Evolutionary conservation across 2,329 filamentous ascomycete species (phyloP).

Genomic region (Hypoxylon sp.): DNA sequence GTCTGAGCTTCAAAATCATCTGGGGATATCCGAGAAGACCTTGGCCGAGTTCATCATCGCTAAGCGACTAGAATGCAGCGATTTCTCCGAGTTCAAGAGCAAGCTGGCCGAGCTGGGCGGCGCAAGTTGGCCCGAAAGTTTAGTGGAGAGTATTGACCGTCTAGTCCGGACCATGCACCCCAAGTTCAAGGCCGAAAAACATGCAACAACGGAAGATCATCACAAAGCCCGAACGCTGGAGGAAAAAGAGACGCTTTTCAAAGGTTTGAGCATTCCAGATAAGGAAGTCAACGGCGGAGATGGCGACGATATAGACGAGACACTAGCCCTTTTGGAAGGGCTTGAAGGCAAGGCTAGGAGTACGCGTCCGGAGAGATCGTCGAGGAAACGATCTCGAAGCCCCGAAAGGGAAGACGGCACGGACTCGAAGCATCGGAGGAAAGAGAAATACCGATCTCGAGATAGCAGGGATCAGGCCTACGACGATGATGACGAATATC

Average conservation of each 20-base stretch:
- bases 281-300: slow-evolving; percentile 64
- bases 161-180: slow-evolving; percentile 92
- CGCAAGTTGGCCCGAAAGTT: slow-evolving; percentile 83
- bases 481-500: slow-evolving; percentile 54
- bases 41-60: slow-evolving; percentile 97
- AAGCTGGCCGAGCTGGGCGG: slow-evolving; percentile 82
- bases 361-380: slow-evolving; percentile 57
- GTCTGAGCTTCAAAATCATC: slow-evolving; percentile 92
- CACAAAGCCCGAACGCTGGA: slow-evolving; percentile 63
- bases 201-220: slow-evolving; percentile 56
- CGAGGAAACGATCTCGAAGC: slow-evolving; percentile 71
- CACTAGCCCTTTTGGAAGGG: slow-evolving; percentile 89
- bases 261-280: slow-evolving; percentile 88
- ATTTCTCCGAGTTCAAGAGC: slow-evolving; percentile 79
- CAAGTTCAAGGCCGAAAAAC: slow-evolving; percentile 76
- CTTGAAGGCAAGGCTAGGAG: slow-evolving; percentile 75
- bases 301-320: slow-evolving; percentile 86
- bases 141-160: slow-evolving; percentile 92
- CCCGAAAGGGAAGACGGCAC: slow-evolving; percentile 61
- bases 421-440: slow-evolving; percentile 56
- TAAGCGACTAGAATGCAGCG: slow-evolving; percentile 81
- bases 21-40: slow-evolving; percentile 92
- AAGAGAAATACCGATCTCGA: slow-evolving; percentile 50
- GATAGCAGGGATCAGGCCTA: slow-evolving; percentile 54
- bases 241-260: slow-evolving; percentile 89